phyloP scores from a whole-genome alignment of 768 basidiomycete genomes.

The Phaeotremella skinneri region DNA sequence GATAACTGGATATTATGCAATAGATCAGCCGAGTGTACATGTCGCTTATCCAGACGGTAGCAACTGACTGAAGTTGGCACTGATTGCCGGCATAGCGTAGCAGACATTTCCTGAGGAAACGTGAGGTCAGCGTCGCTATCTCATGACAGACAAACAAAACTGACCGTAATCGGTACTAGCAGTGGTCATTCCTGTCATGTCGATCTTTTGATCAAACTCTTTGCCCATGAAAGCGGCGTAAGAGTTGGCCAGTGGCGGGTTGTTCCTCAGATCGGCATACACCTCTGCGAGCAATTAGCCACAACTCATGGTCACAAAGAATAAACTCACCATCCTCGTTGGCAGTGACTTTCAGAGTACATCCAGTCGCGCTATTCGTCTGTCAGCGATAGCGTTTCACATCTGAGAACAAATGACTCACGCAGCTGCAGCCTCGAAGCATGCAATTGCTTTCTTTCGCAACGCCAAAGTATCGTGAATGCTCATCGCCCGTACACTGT shows the following conservation, averaged over 20 bases:
- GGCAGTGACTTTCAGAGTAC: neutral
- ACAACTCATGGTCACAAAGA: neutral
- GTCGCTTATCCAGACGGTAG: neutral
- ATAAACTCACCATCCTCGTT: neutral
- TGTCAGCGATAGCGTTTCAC: neutral
- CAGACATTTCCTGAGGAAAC: neutral
- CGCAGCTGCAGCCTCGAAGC: slow-evolving; percentile 18
- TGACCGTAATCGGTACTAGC: slow-evolving; percentile 29
- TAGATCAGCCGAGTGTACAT: neutral
- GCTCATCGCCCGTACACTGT: slow-evolving; percentile 16
- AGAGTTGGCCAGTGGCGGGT: slow-evolving; percentile 14
- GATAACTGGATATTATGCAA: neutral
- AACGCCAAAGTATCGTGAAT: slow-evolving; percentile 6
- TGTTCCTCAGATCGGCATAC: slow-evolving; percentile 3
- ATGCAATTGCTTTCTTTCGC: slow-evolving; percentile 6
- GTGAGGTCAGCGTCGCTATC: too few species aligned
- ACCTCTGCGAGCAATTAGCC: slow-evolving; percentile 2
- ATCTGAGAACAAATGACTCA: slow-evolving; percentile 8
- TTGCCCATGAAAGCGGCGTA: slow-evolving; percentile 27
- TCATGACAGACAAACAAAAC: too few species aligned
- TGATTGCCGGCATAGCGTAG: neutral
- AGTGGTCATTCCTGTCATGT: slow-evolving; percentile 16
- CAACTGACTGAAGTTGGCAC: neutral
- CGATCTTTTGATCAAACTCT: slow-evolving; percentile 21
- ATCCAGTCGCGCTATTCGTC: slow-evolving; percentile 4